Percentiles rank a stretch among this genome's conserved stretches.
Evolutionary conservation across 768 basidiomycete species (phyloP).

Genomic region (Psilocybe azurescens): DNA sequence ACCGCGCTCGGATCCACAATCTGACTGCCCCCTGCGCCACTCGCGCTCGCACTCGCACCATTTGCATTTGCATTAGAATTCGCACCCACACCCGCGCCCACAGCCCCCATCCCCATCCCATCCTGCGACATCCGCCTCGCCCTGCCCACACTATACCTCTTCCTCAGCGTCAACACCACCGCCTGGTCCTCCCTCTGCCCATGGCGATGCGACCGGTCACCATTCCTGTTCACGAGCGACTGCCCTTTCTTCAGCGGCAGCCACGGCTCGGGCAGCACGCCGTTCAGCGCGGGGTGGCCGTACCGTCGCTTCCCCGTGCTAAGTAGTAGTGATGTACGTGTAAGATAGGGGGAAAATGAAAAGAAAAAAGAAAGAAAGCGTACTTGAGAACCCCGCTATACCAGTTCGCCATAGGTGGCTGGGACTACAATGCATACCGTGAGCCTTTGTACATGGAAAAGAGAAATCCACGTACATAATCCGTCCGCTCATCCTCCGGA

Average conservation of each 20-base stretch:
- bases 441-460: conserved; percentile 7
- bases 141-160: conserved; percentile 64
- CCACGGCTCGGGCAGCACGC: conserved; percentile 93
- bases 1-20: conserved; percentile 28
- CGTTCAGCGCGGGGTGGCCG: conserved; percentile 94
- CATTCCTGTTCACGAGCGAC: conserved; percentile 73
- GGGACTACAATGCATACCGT: conserved; percentile 59
- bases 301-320: conserved; percentile 96
- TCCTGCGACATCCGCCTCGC: conserved; percentile 23
- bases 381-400: conserved; percentile 93
- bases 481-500: conserved; percentile 90
- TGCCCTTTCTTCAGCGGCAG: conserved; percentile 88
- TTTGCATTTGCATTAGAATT: too few relatives aligned
- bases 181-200: conserved; percentile 54
- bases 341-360: conserved; percentile 13
- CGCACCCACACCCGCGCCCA: conserved; percentile 9
- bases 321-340: background rate
- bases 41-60: too few relatives aligned
- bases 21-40: background rate
- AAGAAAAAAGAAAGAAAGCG: conserved; percentile 4
- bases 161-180: conserved; percentile 82
- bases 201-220: conserved; percentile 31
- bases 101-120: conserved; percentile 10
- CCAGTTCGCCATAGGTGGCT: conserved; percentile 97
- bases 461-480: conserved; percentile 62